Evolutionary conservation across 768 basidiomycete genomes (phyloP).

Genomic region (Boletellus sp.): DNA sequence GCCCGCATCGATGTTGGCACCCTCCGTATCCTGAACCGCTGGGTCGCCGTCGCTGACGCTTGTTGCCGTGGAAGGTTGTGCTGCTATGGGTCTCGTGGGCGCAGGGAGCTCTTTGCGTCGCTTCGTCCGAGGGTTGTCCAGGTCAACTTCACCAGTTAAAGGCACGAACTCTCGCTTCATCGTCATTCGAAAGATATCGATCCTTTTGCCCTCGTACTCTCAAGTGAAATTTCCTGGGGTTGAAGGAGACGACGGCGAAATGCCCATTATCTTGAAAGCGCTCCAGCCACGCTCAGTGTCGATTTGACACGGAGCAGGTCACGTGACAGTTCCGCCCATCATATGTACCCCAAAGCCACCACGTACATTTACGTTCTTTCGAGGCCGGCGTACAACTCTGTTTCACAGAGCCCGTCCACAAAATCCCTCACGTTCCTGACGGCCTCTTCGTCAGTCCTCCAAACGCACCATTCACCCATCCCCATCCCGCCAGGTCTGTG

Average conservation of each 20-base stretch:
- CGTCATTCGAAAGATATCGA: conserved; percentile 31
- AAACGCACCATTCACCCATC: conserved; percentile 74
- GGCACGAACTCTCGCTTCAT: conserved; percentile 50
- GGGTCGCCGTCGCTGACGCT: conserved; percentile 25
- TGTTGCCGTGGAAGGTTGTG: conserved; percentile 31
- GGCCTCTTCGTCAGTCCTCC: conserved; percentile 55
- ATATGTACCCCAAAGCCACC: too few relatives aligned
- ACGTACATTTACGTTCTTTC: not conserved
- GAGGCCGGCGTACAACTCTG: not conserved
- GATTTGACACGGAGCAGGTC: conserved; percentile 21
- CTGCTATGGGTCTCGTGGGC: conserved; percentile 39
- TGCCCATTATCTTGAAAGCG: conserved; percentile 33
- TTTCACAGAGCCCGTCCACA: conserved; percentile 31
- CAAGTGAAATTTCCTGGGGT: conserved; percentile 26
- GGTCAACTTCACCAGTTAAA: conserved; percentile 36
- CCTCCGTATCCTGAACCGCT: conserved; percentile 19
- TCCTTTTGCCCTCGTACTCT: conserved; percentile 18
- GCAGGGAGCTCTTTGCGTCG: conserved; percentile 44
- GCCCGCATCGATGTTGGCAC: conserved; percentile 21
- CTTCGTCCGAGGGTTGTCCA: conserved; percentile 48
- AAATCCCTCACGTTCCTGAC: conserved; percentile 51
- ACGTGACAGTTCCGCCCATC: conserved; percentile 22
- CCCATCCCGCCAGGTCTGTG: conserved; percentile 58
- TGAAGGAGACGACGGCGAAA: conserved; percentile 27
- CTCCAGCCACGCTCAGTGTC: conserved; percentile 18